Evolutionary conservation across 2,329 filamentous ascomycete species (phyloP).

Genomic region (Cercospora sesami): DNA sequence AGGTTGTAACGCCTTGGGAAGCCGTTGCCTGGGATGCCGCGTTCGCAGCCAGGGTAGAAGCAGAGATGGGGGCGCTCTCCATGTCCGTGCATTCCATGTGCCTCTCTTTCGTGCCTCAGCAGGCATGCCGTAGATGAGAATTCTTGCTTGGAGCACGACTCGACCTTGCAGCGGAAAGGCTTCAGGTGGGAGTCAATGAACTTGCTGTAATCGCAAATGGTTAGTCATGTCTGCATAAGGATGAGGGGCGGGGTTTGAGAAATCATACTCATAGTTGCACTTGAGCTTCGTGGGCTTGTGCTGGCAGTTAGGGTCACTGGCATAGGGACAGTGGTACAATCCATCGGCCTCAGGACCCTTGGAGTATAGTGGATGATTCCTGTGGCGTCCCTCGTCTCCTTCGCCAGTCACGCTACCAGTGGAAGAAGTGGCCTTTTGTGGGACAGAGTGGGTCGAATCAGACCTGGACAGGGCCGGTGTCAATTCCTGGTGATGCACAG

Average conservation of each 20-base stretch:
- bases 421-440: constrained; percentile 16
- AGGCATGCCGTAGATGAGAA: constrained; percentile 96
- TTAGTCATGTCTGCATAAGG: constrained; percentile 27
- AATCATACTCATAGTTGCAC: constrained; percentile 94
- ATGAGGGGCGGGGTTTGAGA: constrained; percentile 19
- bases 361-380: constrained; percentile 68
- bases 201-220: constrained; percentile 63
- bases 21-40: constrained; percentile 76
- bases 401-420: constrained; percentile 27
- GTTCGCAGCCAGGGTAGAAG: constrained; percentile 82
- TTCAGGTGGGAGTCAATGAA: constrained; percentile 95
- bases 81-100: constrained; percentile 92
- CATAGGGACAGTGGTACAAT: constrained; percentile 90
- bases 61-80: constrained; percentile 91
- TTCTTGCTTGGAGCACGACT: constrained; percentile 76
- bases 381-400: constrained; percentile 38
- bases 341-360: constrained; percentile 67
- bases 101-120: constrained; percentile 91
- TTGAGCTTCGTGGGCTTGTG: constrained; percentile 95
- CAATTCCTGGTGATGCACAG: constrained; percentile 14
- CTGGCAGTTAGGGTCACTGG: constrained; percentile 67
- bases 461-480: constrained; percentile 10
- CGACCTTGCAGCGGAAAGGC: constrained; percentile 90
- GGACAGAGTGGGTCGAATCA: constrained; percentile 11
- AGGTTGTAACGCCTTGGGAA: constrained; percentile 96